These are phyloP conservation scores for Clitoria ternatea DNA, from an alignment of 306 rosid genomes.

Conservation along the genomic window DNA sequence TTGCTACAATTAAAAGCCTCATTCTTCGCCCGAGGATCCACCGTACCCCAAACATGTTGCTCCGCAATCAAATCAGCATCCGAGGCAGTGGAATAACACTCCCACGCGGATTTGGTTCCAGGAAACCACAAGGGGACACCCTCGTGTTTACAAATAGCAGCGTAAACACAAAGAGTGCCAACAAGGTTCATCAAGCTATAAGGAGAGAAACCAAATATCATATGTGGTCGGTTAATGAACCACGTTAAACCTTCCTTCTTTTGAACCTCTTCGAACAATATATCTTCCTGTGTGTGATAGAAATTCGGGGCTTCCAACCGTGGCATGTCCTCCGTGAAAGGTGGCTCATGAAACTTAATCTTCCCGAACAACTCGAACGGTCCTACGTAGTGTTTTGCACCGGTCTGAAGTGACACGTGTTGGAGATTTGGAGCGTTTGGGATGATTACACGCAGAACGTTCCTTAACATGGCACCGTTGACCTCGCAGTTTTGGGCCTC, in stretches of 20 bases:
- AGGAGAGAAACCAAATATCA: slow-evolving; percentile 69
- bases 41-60: slow-evolving; percentile 62
- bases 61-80: slow-evolving; percentile 62
- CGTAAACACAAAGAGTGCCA: slow-evolving; percentile 57
- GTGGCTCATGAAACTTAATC: slow-evolving; percentile 42
- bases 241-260: slow-evolving; percentile 49
- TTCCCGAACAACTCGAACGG: slow-evolving; percentile 31
- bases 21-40: slow-evolving; percentile 41
- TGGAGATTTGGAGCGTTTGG: slow-evolving; percentile 56
- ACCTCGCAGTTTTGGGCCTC: slow-evolving; percentile 51
- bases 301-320: slow-evolving; percentile 41
- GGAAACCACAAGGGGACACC: slow-evolving; percentile 48
- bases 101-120: slow-evolving; percentile 44
- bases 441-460: slow-evolving; percentile 40
- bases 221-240: slow-evolving; percentile 51
- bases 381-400: slow-evolving; percentile 54
- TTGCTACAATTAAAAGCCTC: slow-evolving; percentile 55
- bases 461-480: slow-evolving; percentile 53
- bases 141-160: slow-evolving; percentile 71
- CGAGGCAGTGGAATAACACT: slow-evolving; percentile 35
- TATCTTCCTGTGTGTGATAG: slow-evolving; percentile 56
- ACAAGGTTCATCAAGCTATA: slow-evolving; percentile 55
- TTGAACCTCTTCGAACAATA: slow-evolving; percentile 32
- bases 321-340: slow-evolving; percentile 65
- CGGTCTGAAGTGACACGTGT: slow-evolving; percentile 70